These are phyloP conservation scores for Coemansia sp. DNA, from an alignment of 192 early-diverging fungal genomes.

Conservation along the genomic window DNA sequence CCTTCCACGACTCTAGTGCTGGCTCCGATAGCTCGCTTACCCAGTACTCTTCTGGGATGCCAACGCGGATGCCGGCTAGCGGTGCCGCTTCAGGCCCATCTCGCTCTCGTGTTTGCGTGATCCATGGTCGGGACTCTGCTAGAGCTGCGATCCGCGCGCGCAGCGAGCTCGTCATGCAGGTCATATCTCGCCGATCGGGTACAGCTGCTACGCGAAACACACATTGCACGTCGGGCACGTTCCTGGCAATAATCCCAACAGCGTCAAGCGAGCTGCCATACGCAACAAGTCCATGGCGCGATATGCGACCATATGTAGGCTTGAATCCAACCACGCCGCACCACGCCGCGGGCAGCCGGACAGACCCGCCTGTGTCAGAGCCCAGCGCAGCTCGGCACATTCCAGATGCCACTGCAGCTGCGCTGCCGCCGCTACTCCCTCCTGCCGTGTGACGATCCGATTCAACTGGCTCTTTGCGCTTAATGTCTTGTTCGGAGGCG, in stretches of 20 bases:
- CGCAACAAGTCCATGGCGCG: constrained; percentile 81
- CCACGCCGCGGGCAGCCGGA: constrained; percentile 91
- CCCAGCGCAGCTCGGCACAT: constrained; percentile 85
- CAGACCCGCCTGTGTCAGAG: constrained; percentile 95
- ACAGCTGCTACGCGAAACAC: constrained; percentile 11
- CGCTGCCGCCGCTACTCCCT: constrained; percentile 92
- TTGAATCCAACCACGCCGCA: constrained; percentile 95
- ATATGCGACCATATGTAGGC: constrained; percentile 87
- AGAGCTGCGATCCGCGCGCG: constrained; percentile 36
- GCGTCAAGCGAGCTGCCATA: constrained; percentile 91
- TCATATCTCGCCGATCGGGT: constrained; percentile 54
- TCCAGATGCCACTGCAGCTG: constrained; percentile 83
- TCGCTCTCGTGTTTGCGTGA: neutral
- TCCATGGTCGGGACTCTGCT: constrained; percentile 13
- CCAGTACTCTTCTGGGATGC: constrained; percentile 74
- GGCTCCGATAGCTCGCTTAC: constrained; percentile 68
- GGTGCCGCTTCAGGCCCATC: constrained; percentile 7
- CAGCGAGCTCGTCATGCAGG: constrained; percentile 57
- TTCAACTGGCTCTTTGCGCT: neutral
- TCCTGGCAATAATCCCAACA: constrained; percentile 76
- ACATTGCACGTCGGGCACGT: constrained; percentile 56
- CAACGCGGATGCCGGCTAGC: constrained; percentile 61
- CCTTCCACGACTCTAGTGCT: constrained; percentile 63
- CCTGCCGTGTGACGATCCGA: constrained; percentile 57
- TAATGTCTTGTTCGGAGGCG: neutral